Base-by-base conservation (phyloP, 306 rosid genomes). In the Cucurbita argyrosperma region DNA sequence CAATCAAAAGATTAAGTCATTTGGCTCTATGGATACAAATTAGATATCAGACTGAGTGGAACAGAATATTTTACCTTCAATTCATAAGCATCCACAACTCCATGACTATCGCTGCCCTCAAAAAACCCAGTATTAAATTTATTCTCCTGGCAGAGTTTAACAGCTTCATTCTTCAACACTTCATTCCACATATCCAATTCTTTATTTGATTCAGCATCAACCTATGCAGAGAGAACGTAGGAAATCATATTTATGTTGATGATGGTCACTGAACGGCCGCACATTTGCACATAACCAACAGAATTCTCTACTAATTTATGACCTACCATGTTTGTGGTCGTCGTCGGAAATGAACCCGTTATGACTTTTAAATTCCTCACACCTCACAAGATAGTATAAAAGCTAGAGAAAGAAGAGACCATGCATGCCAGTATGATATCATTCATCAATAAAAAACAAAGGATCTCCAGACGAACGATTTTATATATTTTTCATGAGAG, bases 131-230 rank as follows among this genome's bases (percentile, higher is more conserved):
- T 72, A 79, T 87, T 88, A 78, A 94, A 94, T 77, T 89, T 89
- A 84, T 94, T 94, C 75, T 91, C 97, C 71, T 88, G 97, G 83
- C 99, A 91, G 46, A 94, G 86, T 80, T 83, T 94, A 77, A 94
- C 72, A 11, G 86, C 96, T 16, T 94, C 99, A 74, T 80, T 91
- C 87, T 87, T 91, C 62, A 94, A 89, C 95, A 88, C 83, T 88
- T 94, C 99, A 84, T 89, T 91, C 99, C 99, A 94, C 82, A 85
- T 94, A 73, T 94, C 99, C 87, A 94, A 77, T 78, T 94, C 99
- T 83, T 88, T 94, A 74, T 61, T 84, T 55, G 90, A 91, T 81
- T 94, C 99, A 55, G 96, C 87, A 78, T 94, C 99, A 39, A 88
- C 83, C 99, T 94, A 82, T 12, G 43, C n/a, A 67, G 38, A 67